Conservation (phyloP, 208 protist genomes). For the Trypanosoma theileri region DNA sequence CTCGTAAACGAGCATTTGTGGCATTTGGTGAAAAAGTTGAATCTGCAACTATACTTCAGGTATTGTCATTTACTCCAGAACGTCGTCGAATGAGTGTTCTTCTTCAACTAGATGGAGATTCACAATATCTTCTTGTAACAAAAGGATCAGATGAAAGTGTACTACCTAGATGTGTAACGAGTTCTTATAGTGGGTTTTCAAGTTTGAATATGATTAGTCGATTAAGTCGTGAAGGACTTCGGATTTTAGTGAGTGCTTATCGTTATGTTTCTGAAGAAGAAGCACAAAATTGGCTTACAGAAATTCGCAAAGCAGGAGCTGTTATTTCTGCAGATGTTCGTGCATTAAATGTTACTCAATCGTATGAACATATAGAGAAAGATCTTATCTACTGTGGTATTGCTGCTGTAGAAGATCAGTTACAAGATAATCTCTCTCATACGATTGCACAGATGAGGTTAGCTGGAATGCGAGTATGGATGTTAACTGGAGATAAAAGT, state of each 20-base stretch:
- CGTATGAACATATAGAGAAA: constrained; percentile 81
- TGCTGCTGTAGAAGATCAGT: constrained; percentile 95
- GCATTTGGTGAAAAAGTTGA: constrained; percentile 30
- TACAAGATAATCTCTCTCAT: constrained; percentile 93
- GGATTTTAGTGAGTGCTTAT: constrained; percentile 71
- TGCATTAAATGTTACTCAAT: constrained; percentile 26
- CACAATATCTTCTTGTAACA: constrained; percentile 50
- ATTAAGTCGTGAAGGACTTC: constrained; percentile 57
- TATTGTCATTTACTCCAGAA: constrained; percentile 78
- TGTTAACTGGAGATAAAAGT: constrained; percentile 98
- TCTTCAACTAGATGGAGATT: constrained; percentile 31
- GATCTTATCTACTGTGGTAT: constrained; percentile 90
- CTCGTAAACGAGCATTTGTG: constrained; percentile 31
- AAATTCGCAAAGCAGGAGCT: constrained; percentile 19
- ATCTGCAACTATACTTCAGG: constrained; percentile 41
- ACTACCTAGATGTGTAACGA: constrained; percentile 43
- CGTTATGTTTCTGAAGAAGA: constrained; percentile 45
- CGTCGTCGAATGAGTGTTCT: constrained; percentile 83
- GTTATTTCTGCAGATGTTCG: constrained; percentile 31
- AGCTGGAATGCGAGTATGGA: constrained; percentile 91
- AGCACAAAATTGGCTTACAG: constrained; percentile 34
- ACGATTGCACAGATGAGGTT: constrained; percentile 78
- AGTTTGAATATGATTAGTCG: constrained; percentile 11
- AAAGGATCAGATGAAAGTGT: constrained; percentile 86
- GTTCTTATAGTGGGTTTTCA: neutral